Percentiles rank a stretch among this genome's conserved stretches.
These are phyloP conservation scores for Quercus alba DNA, from an alignment of 306 rosid species.

Conservation along the genomic window DNA sequence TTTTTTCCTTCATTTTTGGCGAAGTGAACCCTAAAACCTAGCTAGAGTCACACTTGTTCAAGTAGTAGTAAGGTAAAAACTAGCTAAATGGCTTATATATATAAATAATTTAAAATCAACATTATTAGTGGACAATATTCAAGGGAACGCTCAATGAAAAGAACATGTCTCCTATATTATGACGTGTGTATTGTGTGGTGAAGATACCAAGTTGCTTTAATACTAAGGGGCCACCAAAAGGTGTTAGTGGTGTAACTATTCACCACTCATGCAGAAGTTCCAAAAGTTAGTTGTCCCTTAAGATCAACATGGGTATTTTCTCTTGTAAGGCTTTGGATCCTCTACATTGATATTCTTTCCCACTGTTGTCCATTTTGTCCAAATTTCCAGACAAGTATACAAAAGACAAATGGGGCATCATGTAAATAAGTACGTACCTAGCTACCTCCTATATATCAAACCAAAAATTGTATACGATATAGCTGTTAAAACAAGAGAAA, in stretches of 20 bases:
- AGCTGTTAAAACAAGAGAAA: too few species aligned
- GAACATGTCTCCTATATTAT: neutral
- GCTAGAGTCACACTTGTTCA: neutral
- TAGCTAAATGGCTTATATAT: neutral
- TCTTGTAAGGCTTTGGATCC: neutral
- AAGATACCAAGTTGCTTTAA: slow-evolving; percentile 20
- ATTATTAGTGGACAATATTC: slow-evolving; percentile 21
- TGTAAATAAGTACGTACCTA: too few species aligned
- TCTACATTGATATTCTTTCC: neutral
- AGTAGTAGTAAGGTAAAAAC: neutral
- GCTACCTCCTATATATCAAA: too few species aligned
- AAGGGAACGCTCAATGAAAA: neutral
- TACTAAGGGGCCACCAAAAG: slow-evolving; percentile 31
- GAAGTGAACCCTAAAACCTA: neutral
- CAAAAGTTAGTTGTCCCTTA: neutral
- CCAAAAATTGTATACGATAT: too few species aligned
- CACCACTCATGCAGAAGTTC: neutral
- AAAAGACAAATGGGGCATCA: neutral
- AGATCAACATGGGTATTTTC: neutral
- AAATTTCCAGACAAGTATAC: neutral
- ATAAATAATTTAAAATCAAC: neutral
- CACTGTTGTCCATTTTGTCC: neutral
- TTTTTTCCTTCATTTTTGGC: slow-evolving; percentile 17
- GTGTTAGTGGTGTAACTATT: slow-evolving; percentile 4
- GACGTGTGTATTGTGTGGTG: slow-evolving; percentile 31